Percentiles rank a stretch among this genome's conserved stretches.
Evolutionary conservation across 495 filamentous ascomycete genomes (phyloP).

Genomic region (Geopyxis carbonaria): DNA sequence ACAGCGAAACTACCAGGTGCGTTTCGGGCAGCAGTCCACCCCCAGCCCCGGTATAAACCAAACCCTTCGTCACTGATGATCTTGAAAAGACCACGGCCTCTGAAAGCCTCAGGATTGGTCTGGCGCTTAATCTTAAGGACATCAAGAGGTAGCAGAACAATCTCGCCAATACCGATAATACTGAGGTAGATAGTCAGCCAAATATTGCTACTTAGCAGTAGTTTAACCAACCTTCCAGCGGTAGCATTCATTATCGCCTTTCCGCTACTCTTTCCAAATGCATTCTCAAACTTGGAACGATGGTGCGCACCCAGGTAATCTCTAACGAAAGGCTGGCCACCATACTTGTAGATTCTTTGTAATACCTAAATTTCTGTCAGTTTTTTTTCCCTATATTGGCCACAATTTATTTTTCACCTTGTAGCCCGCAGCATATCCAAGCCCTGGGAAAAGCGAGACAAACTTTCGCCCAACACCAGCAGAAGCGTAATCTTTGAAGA

Average conservation of each 20-base stretch:
- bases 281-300: conserved; percentile 61
- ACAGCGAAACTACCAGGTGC: conserved; percentile 94
- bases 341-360: conserved; percentile 97
- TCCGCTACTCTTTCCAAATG: conserved; percentile 89
- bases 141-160: conserved; percentile 83
- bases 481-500: conserved; percentile 79
- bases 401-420: conserved; percentile 46
- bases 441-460: conserved; percentile 86
- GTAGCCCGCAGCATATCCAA: conserved; percentile 95
- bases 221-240: conserved; percentile 55
- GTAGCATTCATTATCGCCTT: conserved; percentile 98
- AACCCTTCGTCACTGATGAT: conserved; percentile 91
- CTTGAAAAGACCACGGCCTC: conserved; percentile 73
- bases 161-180: conserved; percentile 92
- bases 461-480: conserved; percentile 59
- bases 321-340: conserved; percentile 86
- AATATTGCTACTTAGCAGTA: too few relatives aligned
- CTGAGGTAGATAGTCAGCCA: conserved; percentile 27
- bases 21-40: conserved; percentile 95
- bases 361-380: conserved; percentile 39
- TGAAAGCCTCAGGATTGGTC: conserved; percentile 96
- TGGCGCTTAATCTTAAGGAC: conserved; percentile 99
- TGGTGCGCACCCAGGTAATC: conserved; percentile 78
- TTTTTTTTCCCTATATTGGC: neutral
- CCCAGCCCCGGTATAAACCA: conserved; percentile 86